Evolutionary conservation across 352 stramenopile genomes (phyloP), one percentile per base, ranked within the genome.

Genomic region (Phytophthora syringae): DNA sequence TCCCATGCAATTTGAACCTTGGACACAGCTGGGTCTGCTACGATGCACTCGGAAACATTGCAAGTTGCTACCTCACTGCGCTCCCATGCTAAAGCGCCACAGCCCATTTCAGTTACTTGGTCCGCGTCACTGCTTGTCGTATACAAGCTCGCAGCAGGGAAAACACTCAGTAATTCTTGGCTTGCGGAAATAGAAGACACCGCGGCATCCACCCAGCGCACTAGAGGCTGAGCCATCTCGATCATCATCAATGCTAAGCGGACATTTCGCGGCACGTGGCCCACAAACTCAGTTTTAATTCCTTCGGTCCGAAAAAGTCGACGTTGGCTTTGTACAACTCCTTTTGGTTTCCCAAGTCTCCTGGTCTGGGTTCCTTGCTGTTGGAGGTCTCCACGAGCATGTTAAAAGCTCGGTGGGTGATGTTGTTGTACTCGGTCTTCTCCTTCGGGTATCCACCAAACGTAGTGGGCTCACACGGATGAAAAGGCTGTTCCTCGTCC

Each of bases 311-410:
- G 64, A 79, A 89, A 43, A 83, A 93, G 49, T 93, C 83, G 20
- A 94, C 61, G 7, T 94, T 85, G 0, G 75, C 53, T 28, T 76
- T 54, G 51, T 94, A 94, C 12, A 96, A 13, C 42, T 93, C 84
- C 18, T 86, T 73, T 20, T 76, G 74, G 7, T 69, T 75, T 13
- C 97, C 97, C 24, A 99, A 72, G 3, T 80, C 56, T 15, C 51
- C 60, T 52, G 89, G 73, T 3, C 40, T 44, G 0, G 97, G 97
- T 21, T 89, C 70, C 58, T 99, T 99, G n/a, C 55, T 76, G 58
- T 97, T 70, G 25, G 92, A 98, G 4, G 96, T 99, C 70, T 99
- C 97, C 27, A 99, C 88, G 1, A 99, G 77, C 67, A 99, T 97
- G 51, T 98, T 99, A 67, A 99, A 98, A 11, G 90, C 84, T 16